A percentile compares a stretch with the other conserved stretches of the same genome.
Conservation (phyloP, 2,329 filamentous ascomycete genomes). For the Pseudogymnoascus sp. region DNA sequence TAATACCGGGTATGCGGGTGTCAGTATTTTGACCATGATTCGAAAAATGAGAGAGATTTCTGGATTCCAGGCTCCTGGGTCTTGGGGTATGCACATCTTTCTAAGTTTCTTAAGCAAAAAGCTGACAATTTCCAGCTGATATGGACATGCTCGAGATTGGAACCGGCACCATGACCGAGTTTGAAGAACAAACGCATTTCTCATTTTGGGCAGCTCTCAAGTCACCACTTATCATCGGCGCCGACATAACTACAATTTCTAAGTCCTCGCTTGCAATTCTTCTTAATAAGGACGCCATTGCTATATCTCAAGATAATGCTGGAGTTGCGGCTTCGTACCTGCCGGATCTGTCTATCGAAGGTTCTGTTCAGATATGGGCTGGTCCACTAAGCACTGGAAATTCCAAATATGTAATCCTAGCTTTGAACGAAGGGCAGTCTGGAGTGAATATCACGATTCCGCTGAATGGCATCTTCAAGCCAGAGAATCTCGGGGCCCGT, state of each 20-base stretch:
- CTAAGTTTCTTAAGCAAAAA: not conserved
- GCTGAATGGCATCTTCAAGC: conserved; percentile 11
- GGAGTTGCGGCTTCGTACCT: conserved; percentile 26
- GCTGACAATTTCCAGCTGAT: conserved; percentile 19
- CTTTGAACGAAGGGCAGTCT: conserved; percentile 13
- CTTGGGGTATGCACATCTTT: conserved; percentile 21
- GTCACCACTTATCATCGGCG: conserved; percentile 38
- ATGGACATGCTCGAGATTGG: conserved; percentile 23
- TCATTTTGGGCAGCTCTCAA: conserved; percentile 42
- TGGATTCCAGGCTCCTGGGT: conserved; percentile 27
- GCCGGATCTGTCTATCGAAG: conserved; percentile 22
- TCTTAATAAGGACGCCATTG: conserved; percentile 33
- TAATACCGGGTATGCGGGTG: conserved; percentile 31
- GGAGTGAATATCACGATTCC: conserved; percentile 14
- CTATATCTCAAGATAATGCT: conserved; percentile 33
- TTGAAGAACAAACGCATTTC: conserved; percentile 39
- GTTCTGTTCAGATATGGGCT: conserved; percentile 26
- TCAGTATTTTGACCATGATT: conserved; percentile 29
- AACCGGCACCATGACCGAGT: conserved; percentile 30
- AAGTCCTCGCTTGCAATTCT: conserved; percentile 27
- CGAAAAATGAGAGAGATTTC: conserved; percentile 31
- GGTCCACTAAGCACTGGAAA: conserved; percentile 16
- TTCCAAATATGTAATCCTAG: conserved; percentile 15
- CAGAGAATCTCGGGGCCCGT: not conserved
- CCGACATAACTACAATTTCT: conserved; percentile 30